A percentile compares a stretch with the other conserved stretches of the same genome.
phyloP scores from a whole-genome alignment of 257 asterid species.

The Ilex asprella region DNA sequence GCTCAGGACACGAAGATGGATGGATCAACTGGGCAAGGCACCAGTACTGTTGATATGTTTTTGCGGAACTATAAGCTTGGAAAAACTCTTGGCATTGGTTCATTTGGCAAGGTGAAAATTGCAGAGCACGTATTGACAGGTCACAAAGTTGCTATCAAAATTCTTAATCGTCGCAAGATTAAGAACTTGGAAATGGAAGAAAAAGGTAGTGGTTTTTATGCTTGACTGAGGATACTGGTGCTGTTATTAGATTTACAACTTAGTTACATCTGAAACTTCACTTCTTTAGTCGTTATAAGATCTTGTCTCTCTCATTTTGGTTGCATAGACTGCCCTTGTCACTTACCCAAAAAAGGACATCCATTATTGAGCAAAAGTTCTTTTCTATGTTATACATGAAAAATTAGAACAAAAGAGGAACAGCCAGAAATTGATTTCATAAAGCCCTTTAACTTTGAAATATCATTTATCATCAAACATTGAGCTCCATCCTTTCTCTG shows the following conservation, averaged over 20 bases:
- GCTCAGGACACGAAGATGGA: constrained; percentile 50
- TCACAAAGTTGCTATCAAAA: constrained; percentile 88
- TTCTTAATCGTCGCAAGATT: constrained; percentile 73
- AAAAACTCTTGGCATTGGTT: constrained; percentile 87
- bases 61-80: constrained; percentile 83
- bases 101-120: constrained; percentile 83
- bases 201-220: constrained; percentile 38
- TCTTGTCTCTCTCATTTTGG: too few species aligned
- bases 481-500: too few species aligned
- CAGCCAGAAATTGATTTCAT: too few species aligned
- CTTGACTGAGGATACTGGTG: neutral
- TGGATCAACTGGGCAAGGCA: constrained; percentile 44
- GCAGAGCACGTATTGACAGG: constrained; percentile 82
- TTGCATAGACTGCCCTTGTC: too few species aligned
- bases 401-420: too few species aligned
- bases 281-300: too few species aligned
- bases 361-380: too few species aligned
- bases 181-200: constrained; percentile 81
- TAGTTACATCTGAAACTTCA: neutral
- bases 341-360: too few species aligned
- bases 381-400: too few species aligned
- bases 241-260: neutral
- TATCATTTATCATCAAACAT: too few species aligned
- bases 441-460: too few species aligned
- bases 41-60: constrained; percentile 58